Conservation (phyloP, 169 alveolate species). For the Pseudocohnilembus persalinus region DNA sequence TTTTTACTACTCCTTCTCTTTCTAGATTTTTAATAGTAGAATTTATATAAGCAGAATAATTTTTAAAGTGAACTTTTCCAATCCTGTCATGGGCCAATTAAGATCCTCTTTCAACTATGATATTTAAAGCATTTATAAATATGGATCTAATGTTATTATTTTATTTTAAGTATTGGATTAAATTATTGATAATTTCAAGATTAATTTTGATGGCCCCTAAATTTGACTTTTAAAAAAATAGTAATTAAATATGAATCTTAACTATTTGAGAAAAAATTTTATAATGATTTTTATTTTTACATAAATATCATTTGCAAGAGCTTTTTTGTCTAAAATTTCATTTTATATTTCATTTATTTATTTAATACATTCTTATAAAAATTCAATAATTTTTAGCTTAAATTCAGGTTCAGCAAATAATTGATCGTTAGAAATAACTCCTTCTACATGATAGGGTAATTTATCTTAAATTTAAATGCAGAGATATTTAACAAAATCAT, state of each 20-base stretch:
- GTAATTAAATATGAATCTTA: too few relatives aligned
- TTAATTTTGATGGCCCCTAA: not conserved
- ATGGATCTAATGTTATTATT: too few relatives aligned
- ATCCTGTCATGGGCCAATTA: not conserved
- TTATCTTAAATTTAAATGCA: constrained; percentile 36
- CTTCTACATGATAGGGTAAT: constrained; percentile 46
- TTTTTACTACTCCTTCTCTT: not conserved
- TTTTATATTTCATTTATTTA: too few relatives aligned
- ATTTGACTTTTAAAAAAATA: not conserved
- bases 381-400: constrained; percentile 22
- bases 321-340: not conserved
- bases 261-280: not conserved
- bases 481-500: constrained; percentile 29
- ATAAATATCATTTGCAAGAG: not conserved
- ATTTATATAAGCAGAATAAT: not conserved
- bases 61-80: not conserved
- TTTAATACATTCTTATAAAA: not conserved
- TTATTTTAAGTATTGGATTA: not conserved
- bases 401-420: constrained; percentile 31
- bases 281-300: too few relatives aligned
- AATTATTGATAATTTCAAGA: not conserved
- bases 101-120: not conserved
- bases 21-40: not conserved
- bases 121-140: not conserved
- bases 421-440: constrained; percentile 43